These are phyloP conservation scores for Draba incana DNA, from an alignment of 345 rosid genomes.

Conservation along the genomic window DNA sequence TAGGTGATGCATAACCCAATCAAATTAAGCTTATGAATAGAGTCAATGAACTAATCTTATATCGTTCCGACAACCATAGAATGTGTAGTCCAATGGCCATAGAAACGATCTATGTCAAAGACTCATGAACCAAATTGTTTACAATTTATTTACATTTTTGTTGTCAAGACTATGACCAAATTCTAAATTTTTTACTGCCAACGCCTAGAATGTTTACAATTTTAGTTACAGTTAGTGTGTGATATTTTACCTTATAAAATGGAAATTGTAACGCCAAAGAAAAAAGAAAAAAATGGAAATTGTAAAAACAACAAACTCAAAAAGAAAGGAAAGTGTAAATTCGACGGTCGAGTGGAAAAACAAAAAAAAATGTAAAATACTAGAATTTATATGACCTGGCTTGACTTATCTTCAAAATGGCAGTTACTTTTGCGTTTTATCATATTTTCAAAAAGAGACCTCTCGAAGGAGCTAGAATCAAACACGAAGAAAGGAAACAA, in stretches of 20 bases:
- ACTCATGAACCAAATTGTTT: too few species aligned
- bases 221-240: too few species aligned
- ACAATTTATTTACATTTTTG: not conserved
- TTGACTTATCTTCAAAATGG: conserved; percentile 9
- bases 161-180: not conserved
- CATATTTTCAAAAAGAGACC: not conserved
- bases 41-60: not conserved
- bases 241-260: too few species aligned
- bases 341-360: too few species aligned
- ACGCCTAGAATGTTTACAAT: too few species aligned
- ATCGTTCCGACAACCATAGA: not conserved
- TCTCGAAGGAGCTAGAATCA: conserved; percentile 41
- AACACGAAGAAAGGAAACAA: not conserved
- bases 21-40: not conserved
- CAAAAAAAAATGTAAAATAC: too few species aligned
- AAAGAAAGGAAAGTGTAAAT: too few species aligned
- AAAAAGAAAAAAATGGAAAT: too few species aligned
- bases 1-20: not conserved
- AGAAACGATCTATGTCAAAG: not conserved
- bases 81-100: not conserved
- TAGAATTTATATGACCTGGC: too few species aligned
- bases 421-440: not conserved
- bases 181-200: too few species aligned
- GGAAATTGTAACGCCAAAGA: too few species aligned
- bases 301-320: too few species aligned